A percentile compares a stretch with the other conserved stretches of the same genome.
Evolutionary conservation across 2,329 filamentous ascomycete species (phyloP).

Genomic region (Monosporascus sp.): DNA sequence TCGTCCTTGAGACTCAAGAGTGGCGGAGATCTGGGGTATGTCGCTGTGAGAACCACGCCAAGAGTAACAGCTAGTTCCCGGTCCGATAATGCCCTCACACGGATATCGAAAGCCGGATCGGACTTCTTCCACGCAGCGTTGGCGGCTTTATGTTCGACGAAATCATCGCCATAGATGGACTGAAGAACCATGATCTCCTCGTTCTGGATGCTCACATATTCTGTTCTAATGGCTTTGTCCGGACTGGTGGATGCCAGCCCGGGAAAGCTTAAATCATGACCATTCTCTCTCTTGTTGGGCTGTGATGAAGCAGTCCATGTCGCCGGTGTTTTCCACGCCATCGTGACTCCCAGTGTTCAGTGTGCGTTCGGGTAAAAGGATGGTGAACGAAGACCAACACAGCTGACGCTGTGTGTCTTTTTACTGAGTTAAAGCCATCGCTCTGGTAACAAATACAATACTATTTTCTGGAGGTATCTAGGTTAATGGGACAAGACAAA

Average conservation of each 20-base stretch:
- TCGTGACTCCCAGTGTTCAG: slow-evolving; percentile 29
- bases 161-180: slow-evolving; percentile 89
- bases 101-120: slow-evolving; percentile 77
- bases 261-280: slow-evolving; percentile 46
- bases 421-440: slow-evolving; percentile 44
- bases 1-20: slow-evolving; percentile 63
- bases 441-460: slow-evolving; percentile 12
- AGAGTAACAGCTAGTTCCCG: slow-evolving; percentile 66
- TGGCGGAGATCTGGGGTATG: slow-evolving; percentile 82
- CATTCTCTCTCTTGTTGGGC: slow-evolving; percentile 30
- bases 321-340: slow-evolving; percentile 48
- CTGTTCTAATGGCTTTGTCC: slow-evolving; percentile 40
- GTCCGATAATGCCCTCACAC: slow-evolving; percentile 68
- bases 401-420: slow-evolving; percentile 48
- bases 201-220: slow-evolving; percentile 80
- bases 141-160: slow-evolving; percentile 64
- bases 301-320: slow-evolving; percentile 44
- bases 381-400: slow-evolving; percentile 37
- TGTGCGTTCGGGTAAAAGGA: slow-evolving; percentile 11
- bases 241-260: slow-evolving; percentile 41
- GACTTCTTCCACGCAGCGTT: slow-evolving; percentile 86
- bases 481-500: not conserved
- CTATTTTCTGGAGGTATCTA: not conserved
- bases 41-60: slow-evolving; percentile 78
- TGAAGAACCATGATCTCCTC: slow-evolving; percentile 82